Base-by-base conservation (phyloP, 148 eudicot genomes). In the Amaranthus hypochondriacus region DNA sequence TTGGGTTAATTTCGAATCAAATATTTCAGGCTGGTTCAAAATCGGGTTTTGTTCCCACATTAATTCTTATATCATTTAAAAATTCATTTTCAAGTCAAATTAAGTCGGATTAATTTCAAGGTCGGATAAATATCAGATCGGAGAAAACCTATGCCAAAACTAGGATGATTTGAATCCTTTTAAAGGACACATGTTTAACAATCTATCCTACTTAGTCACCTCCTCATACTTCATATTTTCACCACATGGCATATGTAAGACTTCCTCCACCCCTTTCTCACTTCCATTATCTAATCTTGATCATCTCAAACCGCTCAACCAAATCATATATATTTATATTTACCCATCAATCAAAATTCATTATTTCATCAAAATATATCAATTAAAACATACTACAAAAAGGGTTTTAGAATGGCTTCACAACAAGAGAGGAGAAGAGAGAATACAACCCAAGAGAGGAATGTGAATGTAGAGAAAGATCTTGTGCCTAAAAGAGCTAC, bases 401-500 rank as follows among this genome's bases (percentile, higher is more conserved):
- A 4, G 5, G 6, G 46, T 64, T 28, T 28, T 28, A 2, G 21
- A 53, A 89, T 89, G 96, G 88, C 92, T 43, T 85, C 98, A 2
- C 75, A 85, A 47, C 86, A 93, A 66, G 50, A 82, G 70, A 50
- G 56, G 55, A 87, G 85, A 44, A 82, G 89, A 75, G 89, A 93
- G 12, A 78, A 81, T 43, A 73, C 56, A 10, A 82, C 84, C 6
- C 74, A 79, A n/a, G 92, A 82, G 71, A 73, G 86, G 47, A 75
- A 78, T 44, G 21, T 75, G 4, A 74, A 75, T 5, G 83, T 82
- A 2, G 88, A 86, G 77, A 84, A 83, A 73, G 85, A 87, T 52
- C 66, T 72, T 10, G 96, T 86, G 0, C 90, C 91, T 3, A 83
- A 90, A 55, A 81, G 86, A 74, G 62, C 92, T 0, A 85, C 69